These are phyloP conservation scores for Platanthera guangdongensis DNA, from an alignment of 106 monocot genomes.

Conservation along the genomic window DNA sequence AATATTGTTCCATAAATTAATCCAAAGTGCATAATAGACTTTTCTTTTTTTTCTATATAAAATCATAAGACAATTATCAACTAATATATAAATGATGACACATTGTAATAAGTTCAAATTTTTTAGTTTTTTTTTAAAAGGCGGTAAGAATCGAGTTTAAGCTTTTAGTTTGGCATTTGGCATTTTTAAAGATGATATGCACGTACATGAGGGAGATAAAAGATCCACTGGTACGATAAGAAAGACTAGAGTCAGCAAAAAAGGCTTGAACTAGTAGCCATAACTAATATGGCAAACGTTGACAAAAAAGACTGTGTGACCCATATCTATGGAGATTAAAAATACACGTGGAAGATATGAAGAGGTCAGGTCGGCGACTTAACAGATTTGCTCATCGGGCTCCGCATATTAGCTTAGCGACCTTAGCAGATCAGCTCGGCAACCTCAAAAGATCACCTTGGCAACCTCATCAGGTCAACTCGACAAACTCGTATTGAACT, in stretches of 20 bases:
- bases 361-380: too few relatives aligned
- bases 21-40: too few relatives aligned
- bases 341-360: too few relatives aligned
- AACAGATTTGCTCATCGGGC: too few relatives aligned
- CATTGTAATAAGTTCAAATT: neutral
- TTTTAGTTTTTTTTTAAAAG: neutral
- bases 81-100: neutral
- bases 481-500: too few relatives aligned
- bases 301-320: neutral
- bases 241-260: neutral
- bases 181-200: neutral
- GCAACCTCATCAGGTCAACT: too few relatives aligned
- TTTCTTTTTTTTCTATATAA: neutral
- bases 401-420: too few relatives aligned
- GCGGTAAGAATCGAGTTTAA: neutral
- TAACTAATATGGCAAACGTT: neutral
- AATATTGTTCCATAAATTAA: too few relatives aligned
- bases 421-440: too few relatives aligned
- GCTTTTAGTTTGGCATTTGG: too few relatives aligned
- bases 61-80: neutral
- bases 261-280: neutral
- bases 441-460: too few relatives aligned
- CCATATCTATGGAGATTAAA: too few relatives aligned
- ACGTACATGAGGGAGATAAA: neutral
- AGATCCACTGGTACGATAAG: neutral